A percentile compares a stretch with the other conserved stretches of the same genome.
Conservation (phyloP, 176 grass and related monocot species). For the Guadua angustifolia region DNA sequence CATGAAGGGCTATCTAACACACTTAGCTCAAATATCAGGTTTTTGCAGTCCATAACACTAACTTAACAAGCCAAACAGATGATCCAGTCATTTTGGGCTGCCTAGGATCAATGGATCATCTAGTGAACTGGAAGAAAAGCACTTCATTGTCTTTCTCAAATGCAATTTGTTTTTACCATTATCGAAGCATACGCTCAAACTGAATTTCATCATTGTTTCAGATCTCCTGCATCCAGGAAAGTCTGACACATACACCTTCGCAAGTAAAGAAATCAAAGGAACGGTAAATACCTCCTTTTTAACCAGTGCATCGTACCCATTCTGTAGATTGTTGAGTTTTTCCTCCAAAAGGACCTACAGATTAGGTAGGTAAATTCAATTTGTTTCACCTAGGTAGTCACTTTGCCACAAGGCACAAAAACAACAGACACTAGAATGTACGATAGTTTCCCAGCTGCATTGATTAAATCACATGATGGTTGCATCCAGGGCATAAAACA, state of each 20-base stretch:
- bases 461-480: slow-evolving; percentile 26
- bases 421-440: slow-evolving; percentile 12
- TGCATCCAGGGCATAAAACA: slow-evolving; percentile 31
- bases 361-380: slow-evolving; percentile 12
- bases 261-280: slow-evolving; percentile 40
- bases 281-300: slow-evolving; percentile 70
- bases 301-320: slow-evolving; percentile 57
- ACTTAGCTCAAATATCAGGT: slow-evolving; percentile 24
- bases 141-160: neutral
- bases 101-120: slow-evolving; percentile 8
- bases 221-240: slow-evolving; percentile 2
- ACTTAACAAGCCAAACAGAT: slow-evolving; percentile 18
- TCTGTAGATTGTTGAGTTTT: slow-evolving; percentile 70
- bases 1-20: neutral
- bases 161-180: slow-evolving; percentile 8
- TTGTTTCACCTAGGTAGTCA: slow-evolving; percentile 11
- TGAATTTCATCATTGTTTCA: slow-evolving; percentile 20
- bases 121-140: slow-evolving; percentile 6
- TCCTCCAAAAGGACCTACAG: slow-evolving; percentile 57
- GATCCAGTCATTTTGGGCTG: slow-evolving; percentile 2
- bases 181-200: slow-evolving; percentile 22
- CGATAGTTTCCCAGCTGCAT: slow-evolving; percentile 25
- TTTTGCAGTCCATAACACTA: neutral
- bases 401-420: slow-evolving; percentile 16
- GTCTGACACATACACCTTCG: slow-evolving; percentile 11